Evolutionary conservation across 305 asterid genomes (phyloP), one percentile per base, ranked within the genome.

Genomic region (Fraxinus platypoda): DNA sequence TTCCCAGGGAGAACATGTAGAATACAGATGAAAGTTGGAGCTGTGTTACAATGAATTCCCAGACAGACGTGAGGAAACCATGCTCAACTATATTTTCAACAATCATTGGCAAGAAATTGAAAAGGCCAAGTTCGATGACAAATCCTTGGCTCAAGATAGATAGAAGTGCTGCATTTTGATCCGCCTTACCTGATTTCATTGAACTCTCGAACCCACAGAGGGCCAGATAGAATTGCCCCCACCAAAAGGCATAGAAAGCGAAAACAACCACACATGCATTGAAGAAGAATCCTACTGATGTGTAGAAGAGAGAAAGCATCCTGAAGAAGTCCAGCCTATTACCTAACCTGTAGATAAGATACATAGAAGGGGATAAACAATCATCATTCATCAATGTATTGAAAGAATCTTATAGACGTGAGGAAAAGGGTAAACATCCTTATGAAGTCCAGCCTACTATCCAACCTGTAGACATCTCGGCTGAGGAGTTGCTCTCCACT

Each of bases 1-100:
- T 95, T 78, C 98, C 98, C 98, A 95, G 92, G 74, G 98, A 95
- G 85, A 95, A 95, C 70, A 97, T 90, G 88, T 88, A 95, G 85
- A 95, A 95, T 28, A 93, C 94, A 23, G 98, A 92, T 74, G 97
- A 91, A 85, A 94, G 93, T 78, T 94, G 98, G 77, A 93, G 95
- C 91, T 90, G 96, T 97, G 93, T 93, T 3, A 97, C 93, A 74
- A 93, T 84, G 59, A 94, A 93, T 84, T 94, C 98, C 98, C 98
- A 94, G 49, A 93, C 75, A 38, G 95, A 89, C 66, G 90, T 86
- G 84, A 94, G 93, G 85, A 94, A 93, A 15, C 97, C 98, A 80
- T 90, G 95, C 93, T 94, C 98, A 54, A 94, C 95, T 81, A 97
- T 92, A 83, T 89, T 93, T 85, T 94, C 95, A 82, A 94, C 94